Conservation (phyloP, 2,329 filamentous ascomycete species). For the Exophiala oligosperma region DNA sequence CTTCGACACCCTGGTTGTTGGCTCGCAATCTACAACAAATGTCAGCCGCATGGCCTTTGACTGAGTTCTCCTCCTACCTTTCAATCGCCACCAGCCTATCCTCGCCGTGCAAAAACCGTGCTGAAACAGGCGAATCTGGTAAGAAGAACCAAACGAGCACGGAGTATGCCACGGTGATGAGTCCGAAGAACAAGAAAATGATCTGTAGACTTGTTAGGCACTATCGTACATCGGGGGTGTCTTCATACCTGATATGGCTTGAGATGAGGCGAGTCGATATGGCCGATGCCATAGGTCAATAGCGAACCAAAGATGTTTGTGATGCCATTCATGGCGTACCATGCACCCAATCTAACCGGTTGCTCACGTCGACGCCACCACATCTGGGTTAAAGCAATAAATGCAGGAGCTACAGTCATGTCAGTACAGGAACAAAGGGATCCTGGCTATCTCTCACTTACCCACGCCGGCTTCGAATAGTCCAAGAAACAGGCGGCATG, state of each 20-base stretch:
- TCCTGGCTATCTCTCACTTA: not conserved
- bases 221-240: not conserved
- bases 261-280: slow-evolving; percentile 46
- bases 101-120: slow-evolving; percentile 54
- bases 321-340: slow-evolving; percentile 54
- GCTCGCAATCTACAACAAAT: slow-evolving; percentile 39
- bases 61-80: slow-evolving; percentile 28
- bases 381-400: slow-evolving; percentile 55
- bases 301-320: slow-evolving; percentile 56
- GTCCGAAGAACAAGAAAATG: slow-evolving; percentile 52
- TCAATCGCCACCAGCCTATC: slow-evolving; percentile 62
- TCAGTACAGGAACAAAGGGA: not conserved
- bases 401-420: slow-evolving; percentile 45
- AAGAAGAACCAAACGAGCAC: slow-evolving; percentile 55
- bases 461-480: slow-evolving; percentile 53
- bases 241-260: slow-evolving; percentile 48
- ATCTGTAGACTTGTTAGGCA: slow-evolving; percentile 33
- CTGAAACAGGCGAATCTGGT: slow-evolving; percentile 64
- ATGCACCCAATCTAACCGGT: slow-evolving; percentile 51
- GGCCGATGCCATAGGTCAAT: slow-evolving; percentile 54
- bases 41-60: not conserved
- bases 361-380: slow-evolving; percentile 57
- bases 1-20: slow-evolving; percentile 49
- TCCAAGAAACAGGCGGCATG: slow-evolving; percentile 54
- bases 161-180: slow-evolving; percentile 54